Base-by-base conservation (phyloP, 1,284 basidiomycete species). In the Heterobasidion parviporum region DNA sequence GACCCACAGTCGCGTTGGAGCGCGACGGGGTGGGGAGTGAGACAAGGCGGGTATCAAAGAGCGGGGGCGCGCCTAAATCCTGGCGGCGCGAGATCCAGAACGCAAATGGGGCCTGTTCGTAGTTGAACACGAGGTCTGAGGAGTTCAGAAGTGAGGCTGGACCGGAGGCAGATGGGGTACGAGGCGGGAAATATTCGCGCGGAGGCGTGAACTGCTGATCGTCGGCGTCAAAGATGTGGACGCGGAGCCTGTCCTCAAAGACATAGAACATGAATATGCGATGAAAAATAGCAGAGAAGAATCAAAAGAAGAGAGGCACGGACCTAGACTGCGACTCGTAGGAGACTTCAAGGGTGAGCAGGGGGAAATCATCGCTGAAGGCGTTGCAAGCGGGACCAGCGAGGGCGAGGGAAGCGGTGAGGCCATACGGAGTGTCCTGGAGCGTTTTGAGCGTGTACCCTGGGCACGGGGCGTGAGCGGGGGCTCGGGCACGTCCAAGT, bases 11-110 rank as follows among this genome's bases (percentile, higher is more conserved):
- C 77, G 67, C 50, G 81, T 80, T 3, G 84, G 81, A 26, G 26
- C 3, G 26, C 26, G 26, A 26, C 2, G 80, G 75, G 1, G 69
- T 52, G 0, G 84, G 83, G 4, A 87, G 69, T 0, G 82, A 85
- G 0, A 72, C 59, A 14, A 74, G 64, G 34, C 87, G 78, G 1
- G 89, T 92, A 64, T 93, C 89, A 64, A 92, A 93, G 46, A 92
- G 69, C 33, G 87, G 83, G 48, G 68, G 65, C 8, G 74, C 76
- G 18, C 77, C 68, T 7, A 82, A 82, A 34, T 81, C 73, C 9
- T 80, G 80, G 48, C 81, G 77, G 50, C 87, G 79, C 3, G 82
- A 84, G 59, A 90, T 82, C 87, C 89, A 92, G 68, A 90, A 92
- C 2, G 82, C 81, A 65, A 92, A 92, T 0, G 87, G 85, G 0